Evolutionary conservation across 2,329 filamentous ascomycete species (phyloP).

Genomic region (Pseudogymnoascus sp.): DNA sequence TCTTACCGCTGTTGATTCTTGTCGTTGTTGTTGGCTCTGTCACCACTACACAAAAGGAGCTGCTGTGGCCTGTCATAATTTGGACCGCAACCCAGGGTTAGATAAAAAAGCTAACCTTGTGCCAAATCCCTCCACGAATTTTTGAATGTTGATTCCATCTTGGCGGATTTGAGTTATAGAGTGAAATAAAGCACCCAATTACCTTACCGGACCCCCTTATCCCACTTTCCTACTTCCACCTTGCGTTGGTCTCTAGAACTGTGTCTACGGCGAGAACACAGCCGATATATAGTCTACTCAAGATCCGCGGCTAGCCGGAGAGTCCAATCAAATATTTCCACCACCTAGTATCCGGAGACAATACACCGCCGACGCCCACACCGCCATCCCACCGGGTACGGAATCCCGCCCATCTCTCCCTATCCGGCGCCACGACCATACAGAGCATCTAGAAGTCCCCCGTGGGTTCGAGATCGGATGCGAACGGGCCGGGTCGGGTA

Average conservation of each 20-base stretch:
- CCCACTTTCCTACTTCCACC: too few relatives aligned
- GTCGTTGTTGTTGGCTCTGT: background rate
- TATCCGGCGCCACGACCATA: background rate
- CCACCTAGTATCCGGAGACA: background rate
- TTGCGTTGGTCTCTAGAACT: too few relatives aligned
- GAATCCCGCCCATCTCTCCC: background rate
- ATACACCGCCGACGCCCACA: background rate
- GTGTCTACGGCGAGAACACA: too few relatives aligned
- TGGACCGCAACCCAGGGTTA: too few relatives aligned
- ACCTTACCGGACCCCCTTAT: too few relatives aligned
- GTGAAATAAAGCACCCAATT: too few relatives aligned
- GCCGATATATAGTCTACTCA: background rate
- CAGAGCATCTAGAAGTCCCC: background rate
- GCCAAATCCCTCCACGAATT: too few relatives aligned
- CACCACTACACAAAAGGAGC: too few relatives aligned
- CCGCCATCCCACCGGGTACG: background rate
- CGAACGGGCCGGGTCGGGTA: background rate
- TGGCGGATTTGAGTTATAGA: too few relatives aligned
- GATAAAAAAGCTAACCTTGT: too few relatives aligned
- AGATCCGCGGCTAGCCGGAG: background rate
- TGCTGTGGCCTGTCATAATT: too few relatives aligned
- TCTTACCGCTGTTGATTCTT: background rate
- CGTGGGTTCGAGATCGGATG: background rate
- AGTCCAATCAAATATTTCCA: background rate
- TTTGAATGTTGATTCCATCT: too few relatives aligned